Conservation (phyloP, 257 asterid species). For the Plectranthus barbatus region DNA sequence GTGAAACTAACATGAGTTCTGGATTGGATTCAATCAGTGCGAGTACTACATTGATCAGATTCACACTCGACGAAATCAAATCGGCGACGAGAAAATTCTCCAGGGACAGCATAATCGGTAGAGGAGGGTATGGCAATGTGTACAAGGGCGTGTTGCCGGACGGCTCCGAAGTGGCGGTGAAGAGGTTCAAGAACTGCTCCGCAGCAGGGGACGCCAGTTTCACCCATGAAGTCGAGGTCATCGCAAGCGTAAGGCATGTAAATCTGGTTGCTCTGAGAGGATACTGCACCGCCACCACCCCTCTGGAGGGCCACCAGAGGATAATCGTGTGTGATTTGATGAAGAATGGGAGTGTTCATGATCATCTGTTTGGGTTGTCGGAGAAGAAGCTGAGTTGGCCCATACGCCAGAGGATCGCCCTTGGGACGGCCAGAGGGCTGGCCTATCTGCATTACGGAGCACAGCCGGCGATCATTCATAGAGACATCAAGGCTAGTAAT, state of each 20-base stretch:
- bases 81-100: constrained; percentile 54
- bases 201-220: constrained; percentile 65
- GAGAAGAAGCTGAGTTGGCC: constrained; percentile 66
- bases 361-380: constrained; percentile 51
- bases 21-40: constrained; percentile 58
- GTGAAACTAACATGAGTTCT: constrained; percentile 18
- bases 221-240: constrained; percentile 72
- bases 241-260: constrained; percentile 78
- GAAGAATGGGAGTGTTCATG: constrained; percentile 80
- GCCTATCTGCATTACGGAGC: constrained; percentile 84
- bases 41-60: constrained; percentile 54
- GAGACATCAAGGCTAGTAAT: too few species aligned
- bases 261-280: constrained; percentile 77
- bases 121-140: constrained; percentile 89
- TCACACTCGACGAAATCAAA: constrained; percentile 60
- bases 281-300: constrained; percentile 73
- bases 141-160: constrained; percentile 64
- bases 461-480: constrained; percentile 60
- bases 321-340: constrained; percentile 81
- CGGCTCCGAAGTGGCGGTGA: constrained; percentile 72
- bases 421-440: constrained; percentile 79
- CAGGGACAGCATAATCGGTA: constrained; percentile 49
- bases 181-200: constrained; percentile 85
- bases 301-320: constrained; percentile 76
- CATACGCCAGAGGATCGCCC: constrained; percentile 59